Evolutionary conservation across 805 yeast genomes (phyloP).

Genomic region (Myxozyma monticola): DNA sequence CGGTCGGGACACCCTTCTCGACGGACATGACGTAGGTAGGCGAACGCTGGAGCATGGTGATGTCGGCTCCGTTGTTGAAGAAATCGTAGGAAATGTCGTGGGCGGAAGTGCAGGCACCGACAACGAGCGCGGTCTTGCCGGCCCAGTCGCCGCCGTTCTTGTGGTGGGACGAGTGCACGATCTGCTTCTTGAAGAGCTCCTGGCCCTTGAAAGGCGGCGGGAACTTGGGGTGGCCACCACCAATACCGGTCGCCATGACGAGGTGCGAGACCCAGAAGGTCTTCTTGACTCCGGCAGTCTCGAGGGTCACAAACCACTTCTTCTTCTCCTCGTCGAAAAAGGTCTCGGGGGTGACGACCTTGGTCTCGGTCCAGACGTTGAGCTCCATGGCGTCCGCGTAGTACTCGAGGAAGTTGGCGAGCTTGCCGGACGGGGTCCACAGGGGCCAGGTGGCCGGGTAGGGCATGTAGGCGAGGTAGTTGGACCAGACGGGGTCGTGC

Average conservation of each 20-base stretch:
- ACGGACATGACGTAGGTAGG: conserved; percentile 47
- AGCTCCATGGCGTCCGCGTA: conserved; percentile 47
- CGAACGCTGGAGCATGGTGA: conserved; percentile 49
- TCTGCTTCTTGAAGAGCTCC: conserved; percentile 42
- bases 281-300: conserved; percentile 31
- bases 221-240: conserved; percentile 49
- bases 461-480: conserved; percentile 45
- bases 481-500: conserved; percentile 50
- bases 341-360: conserved; percentile 38
- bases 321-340: conserved; percentile 37
- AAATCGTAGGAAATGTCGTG: conserved; percentile 51
- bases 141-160: conserved; percentile 45
- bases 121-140: conserved; percentile 48
- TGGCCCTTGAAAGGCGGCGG: conserved; percentile 44
- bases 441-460: conserved; percentile 48
- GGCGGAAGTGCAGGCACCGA: conserved; percentile 50
- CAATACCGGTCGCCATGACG: conserved; percentile 48
- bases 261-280: conserved; percentile 39
- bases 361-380: conserved; percentile 41
- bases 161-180: conserved; percentile 48
- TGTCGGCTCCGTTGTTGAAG: conserved; percentile 47
- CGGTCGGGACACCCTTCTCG: conserved; percentile 39
- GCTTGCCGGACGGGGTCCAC: conserved; percentile 48
- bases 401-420: conserved; percentile 48
- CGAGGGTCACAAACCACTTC: conserved; percentile 42